A percentile compares a stretch with the other conserved stretches of the same genome.
Evolutionary conservation across 202 grass and related monocot genomes (phyloP).

Genomic region (Digitaria exilis): DNA sequence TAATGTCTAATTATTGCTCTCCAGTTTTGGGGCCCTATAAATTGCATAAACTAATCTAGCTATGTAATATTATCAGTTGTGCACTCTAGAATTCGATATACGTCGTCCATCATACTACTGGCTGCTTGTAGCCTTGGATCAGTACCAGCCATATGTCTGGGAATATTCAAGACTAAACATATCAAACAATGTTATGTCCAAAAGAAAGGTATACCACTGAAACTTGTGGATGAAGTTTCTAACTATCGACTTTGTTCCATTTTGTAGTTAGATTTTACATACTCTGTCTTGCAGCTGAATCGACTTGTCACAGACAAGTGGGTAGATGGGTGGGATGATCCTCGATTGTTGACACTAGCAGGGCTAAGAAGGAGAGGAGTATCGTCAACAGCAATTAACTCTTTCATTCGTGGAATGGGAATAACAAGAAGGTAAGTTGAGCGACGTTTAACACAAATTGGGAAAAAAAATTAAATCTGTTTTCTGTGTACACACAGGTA

Average conservation of each 20-base stretch:
- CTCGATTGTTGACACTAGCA: slow-evolving; percentile 11
- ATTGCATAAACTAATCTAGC: slow-evolving; percentile 9
- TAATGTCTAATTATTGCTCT: slow-evolving; percentile 37
- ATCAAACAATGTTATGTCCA: slow-evolving; percentile 86
- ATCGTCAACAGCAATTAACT: slow-evolving; percentile 1
- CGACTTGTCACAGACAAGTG: slow-evolving; percentile 78
- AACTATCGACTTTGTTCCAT: neutral
- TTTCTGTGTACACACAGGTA: neutral
- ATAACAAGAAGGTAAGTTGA: slow-evolving; percentile 23
- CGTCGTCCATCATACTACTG: slow-evolving; percentile 88
- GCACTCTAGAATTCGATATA: slow-evolving; percentile 82
- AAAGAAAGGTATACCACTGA: slow-evolving; percentile 67
- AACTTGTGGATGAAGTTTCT: neutral
- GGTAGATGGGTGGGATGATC: slow-evolving; percentile 84
- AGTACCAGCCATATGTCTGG: slow-evolving; percentile 86
- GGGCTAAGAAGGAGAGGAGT: slow-evolving; percentile 8
- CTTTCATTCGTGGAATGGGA: slow-evolving; percentile 24
- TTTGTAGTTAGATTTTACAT: slow-evolving; percentile 30
- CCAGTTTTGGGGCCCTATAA: neutral
- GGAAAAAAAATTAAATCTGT: neutral
- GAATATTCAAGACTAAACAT: slow-evolving; percentile 88
- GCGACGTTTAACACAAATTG: neutral
- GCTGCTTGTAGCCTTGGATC: slow-evolving; percentile 64
- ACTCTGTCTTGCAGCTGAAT: slow-evolving; percentile 58
- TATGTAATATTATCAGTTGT: slow-evolving; percentile 45